Percentiles rank a stretch among this genome's conserved stretches.
phyloP scores from a whole-genome alignment of 202 grass and related monocot species.

The Setaria viridis region DNA sequence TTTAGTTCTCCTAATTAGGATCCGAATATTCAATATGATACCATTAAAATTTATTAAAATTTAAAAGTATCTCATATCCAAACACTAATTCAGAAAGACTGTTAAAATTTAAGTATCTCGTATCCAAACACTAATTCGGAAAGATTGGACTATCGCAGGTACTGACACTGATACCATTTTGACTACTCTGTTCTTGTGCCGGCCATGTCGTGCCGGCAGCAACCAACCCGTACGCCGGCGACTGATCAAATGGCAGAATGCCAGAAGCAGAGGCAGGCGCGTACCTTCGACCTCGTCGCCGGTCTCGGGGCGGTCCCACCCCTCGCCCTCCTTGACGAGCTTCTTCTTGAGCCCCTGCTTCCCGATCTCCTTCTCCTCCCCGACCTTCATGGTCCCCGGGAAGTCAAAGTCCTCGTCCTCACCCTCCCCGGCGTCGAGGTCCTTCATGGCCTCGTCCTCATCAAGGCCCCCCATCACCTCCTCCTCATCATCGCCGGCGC shows the following conservation, averaged over 20 bases:
- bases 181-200: neutral
- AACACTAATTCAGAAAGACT: no score
- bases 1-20: no score
- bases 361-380: slow-evolving; percentile 83
- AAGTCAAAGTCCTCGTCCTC: slow-evolving; percentile 24
- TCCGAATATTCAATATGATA: no score
- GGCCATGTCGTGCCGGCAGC: neutral
- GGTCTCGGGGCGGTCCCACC: slow-evolving; percentile 68
- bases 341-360: slow-evolving; percentile 75
- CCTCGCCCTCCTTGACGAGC: slow-evolving; percentile 73
- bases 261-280: neutral
- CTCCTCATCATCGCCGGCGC: slow-evolving; percentile 15
- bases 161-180: neutral
- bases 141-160: neutral
- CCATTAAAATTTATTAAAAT: no score
- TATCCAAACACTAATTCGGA: no score
- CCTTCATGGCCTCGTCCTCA: slow-evolving; percentile 42
- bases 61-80: no score
- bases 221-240: neutral
- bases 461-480: slow-evolving; percentile 32
- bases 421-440: neutral
- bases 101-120: no score
- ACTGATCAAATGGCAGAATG: neutral
- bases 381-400: slow-evolving; percentile 51
- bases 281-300: slow-evolving; percentile 90